Base-by-base conservation (phyloP, 371 early-diverging fungal species). In the Syncephalastrum monosporum region DNA sequence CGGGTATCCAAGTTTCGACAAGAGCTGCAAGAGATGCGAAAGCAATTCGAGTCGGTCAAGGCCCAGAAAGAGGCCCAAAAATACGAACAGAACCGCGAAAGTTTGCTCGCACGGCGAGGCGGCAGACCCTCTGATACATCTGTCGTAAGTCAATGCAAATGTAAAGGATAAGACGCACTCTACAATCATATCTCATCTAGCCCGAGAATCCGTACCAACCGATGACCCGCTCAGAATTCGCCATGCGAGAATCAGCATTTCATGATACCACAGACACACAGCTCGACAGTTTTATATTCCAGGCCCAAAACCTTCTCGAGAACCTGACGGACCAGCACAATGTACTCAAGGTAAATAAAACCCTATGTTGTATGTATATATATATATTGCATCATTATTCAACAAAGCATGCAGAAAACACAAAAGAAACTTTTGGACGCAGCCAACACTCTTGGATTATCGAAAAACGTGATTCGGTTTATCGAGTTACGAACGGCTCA, bases 391-490 rank as follows among this genome's bases (percentile, higher is more conserved):
- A 15, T 53, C 21, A 21, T 21, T 15, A 15, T 53, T 7, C 14
- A 15, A 33, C 12, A 33, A 10, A 10, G 38, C 12, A 33, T 33
- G 38, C 65, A 85, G 85, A 82, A 84, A 64, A 83, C 93, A n/a
- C 92, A 91, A 72, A 72, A 84, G 57, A 82, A 87, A 57, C 67
- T 92, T 47, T 70, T 89, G 58, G 90, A 92, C 68, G 78, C 90
- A 45, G 92, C 92, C 21, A 91, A 89, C 67, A 77, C 86, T 4
- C 72, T 94, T 8, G 94, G 94, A 6, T 68, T 94, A 48, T 91
- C 91, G n/a, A 83, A 87, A 27, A 85, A 85, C 59, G 86, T 90
- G 1, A 93, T 94, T 44, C 80, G 89, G 29, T 88, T 82, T 62
- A 93, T 94, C 63, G 93, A 94, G 65, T 84, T 91, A 55, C 78